Evolutionary conservation across 179 eudicot genomes (phyloP), one percentile per base, ranked within the genome.

Genomic region (Corrigiola litoralis): DNA sequence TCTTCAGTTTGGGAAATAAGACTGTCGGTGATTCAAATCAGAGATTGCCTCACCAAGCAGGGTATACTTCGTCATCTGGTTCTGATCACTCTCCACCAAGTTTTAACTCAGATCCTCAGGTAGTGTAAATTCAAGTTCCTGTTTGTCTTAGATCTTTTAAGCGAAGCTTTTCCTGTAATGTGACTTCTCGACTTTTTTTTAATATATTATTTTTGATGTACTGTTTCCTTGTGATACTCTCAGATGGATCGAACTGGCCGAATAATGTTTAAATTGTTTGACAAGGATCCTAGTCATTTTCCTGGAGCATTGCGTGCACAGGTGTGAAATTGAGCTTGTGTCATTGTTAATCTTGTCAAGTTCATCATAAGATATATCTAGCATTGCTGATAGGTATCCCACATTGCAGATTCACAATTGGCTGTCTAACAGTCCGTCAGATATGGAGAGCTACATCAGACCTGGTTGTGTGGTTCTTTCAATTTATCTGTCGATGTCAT

Each of bases 1-100:
- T 89, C 56, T 87, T 87, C 75, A 81, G 83, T 63, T 64, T 71
- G n/a, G 52, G 80, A 33, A 75, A 61, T 27, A 66, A 29, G 46
- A 65, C 61, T 36, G 74, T 65, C 41, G 67, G 73, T 62, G 65
- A 65, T 66, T 71, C 77, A 4, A 55, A 66, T 64, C 86, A 77
- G 45, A 76, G 64, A 53, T 72, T 67, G 47, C 84, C 88, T 2
- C 65, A 80, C 61, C 87, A 73, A 73, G 86, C 82, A 31, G 85
- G 87, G 45, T 85, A 77, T 72, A 72, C 87, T 25, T 82, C 89
- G 12, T 89, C 96, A 28, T 82, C 92, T 66, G 88, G 87, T 32
- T 89, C 96, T 31, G 90, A 89, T 77, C 86, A 80, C 70, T 89
- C 96, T 58, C 90, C 96, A 40, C 76, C 90, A 36, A 89, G 90